Evolutionary conservation across 768 basidiomycete species (phyloP), one percentile per base, ranked within the genome.

Genomic region (Coprinellus micaceus): DNA sequence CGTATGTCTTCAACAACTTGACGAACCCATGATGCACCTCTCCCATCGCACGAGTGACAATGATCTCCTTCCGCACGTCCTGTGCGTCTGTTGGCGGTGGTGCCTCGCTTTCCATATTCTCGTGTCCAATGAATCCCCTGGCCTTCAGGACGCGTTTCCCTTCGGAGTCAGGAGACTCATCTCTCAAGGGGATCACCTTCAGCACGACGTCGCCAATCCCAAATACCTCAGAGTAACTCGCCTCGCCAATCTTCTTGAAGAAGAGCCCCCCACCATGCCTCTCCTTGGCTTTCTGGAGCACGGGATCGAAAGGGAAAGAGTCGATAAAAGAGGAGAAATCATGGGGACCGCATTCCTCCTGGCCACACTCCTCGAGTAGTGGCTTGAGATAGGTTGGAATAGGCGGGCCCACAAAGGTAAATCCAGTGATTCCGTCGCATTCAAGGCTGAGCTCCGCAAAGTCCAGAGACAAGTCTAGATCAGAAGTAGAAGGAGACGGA

Each of bases 141-240:
- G 57, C 55, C 36, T 49, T 51, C 49, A 54, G 56, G 21, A 45
- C 44, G 49, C 52, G 57, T 39, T 59, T 56, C 52, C 58, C 50
- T 43, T 39, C 37, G 63, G 7, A 33, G 13, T 6, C 33, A 33
- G 33, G 7, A 33, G 63, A 74, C 63, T 86, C 84, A 59, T 82
- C 76, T 49, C 83, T 77, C 36, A 94, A 70, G 5, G 93, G 94
- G 36, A 95, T 85, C 44, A 97, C 80, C 74, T 95, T 96, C 60
- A 95, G 77, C n/a, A 95, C 94, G 30, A 95, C 83, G 61, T 89
- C 83, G 2, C 88, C 88, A 50, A 94, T 87, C 7, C 89, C 89
- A 69, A 92, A 99, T 26, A 99, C 97, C 66, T 99, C 97, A 0
- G 93, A 96, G 70, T 89, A 99, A 48, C 90, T 92, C 6, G 97